A percentile compares a stretch with the other conserved stretches of the same genome.
Conservation (phyloP, 176 grass and related monocot genomes). For the Rhynchospora tenuis region DNA sequence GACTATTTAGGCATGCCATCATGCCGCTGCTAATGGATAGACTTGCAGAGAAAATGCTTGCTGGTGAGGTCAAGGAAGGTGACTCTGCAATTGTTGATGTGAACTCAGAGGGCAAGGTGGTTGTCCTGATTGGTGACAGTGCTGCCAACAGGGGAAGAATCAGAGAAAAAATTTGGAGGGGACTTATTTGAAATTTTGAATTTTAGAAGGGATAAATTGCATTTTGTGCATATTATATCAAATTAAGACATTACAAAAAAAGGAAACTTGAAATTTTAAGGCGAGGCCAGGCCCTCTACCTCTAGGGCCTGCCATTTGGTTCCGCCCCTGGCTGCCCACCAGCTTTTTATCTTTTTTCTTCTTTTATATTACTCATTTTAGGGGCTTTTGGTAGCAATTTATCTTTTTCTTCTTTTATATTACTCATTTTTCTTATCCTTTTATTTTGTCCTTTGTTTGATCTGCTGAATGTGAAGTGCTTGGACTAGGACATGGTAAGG, state of each 20-base stretch:
- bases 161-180: too few relatives aligned
- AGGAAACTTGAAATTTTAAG: too few relatives aligned
- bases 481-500: not conserved
- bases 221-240: too few relatives aligned
- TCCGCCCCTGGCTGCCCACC: not conserved
- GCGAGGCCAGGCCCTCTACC: too few relatives aligned
- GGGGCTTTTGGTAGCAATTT: too few relatives aligned
- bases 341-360: slow-evolving; percentile 2
- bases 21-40: slow-evolving; percentile 90
- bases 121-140: slow-evolving; percentile 57
- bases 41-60: slow-evolving; percentile 76
- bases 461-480: not conserved
- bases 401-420: too few relatives aligned
- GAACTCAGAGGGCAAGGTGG: slow-evolving; percentile 76
- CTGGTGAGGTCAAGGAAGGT: slow-evolving; percentile 88
- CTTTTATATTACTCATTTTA: not conserved
- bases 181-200: too few relatives aligned
- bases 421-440: not conserved
- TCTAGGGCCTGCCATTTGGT: too few relatives aligned
- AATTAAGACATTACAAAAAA: too few relatives aligned
- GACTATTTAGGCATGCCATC: slow-evolving; percentile 79
- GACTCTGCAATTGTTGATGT: slow-evolving; percentile 91
- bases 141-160: slow-evolving; percentile 12
- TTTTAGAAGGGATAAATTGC: too few relatives aligned
- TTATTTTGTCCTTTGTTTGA: not conserved